Base-by-base conservation (phyloP, 176 grass and related monocot genomes). In the Pharus latifolius region DNA sequence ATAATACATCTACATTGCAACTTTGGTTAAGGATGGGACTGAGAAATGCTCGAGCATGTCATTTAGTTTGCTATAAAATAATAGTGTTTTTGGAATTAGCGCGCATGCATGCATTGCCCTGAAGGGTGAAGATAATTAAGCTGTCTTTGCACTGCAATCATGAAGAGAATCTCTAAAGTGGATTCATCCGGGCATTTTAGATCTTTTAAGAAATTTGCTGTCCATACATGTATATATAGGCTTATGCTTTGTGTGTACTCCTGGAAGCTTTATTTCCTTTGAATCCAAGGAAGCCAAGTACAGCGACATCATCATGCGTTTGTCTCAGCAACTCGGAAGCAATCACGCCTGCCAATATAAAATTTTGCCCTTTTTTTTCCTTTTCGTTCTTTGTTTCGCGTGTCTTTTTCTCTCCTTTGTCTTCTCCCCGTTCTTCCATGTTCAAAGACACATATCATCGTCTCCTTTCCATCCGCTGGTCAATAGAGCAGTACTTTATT, bases 251-350 rank as follows among this genome's bases (percentile, higher is more conserved):
- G n/a, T n/a, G n/a, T n/a, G n/a, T n/a, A n/a, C n/a, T n/a, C n/a
- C 69, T 35, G 69, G 34, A 27, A 53, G 12, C 68, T 4, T 12
- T 35, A 18, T 34, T 1, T 14, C n/a, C 54, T 75, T 80, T 57
- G 77, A 74, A 74, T n/a, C 54, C 16, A 16, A 22, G 7, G 20
- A 3, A 1, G 51, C 59, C 37, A 45, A 85, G 83, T 85, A 85
- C 83, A 70, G 83, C 70, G 76, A 80, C 77, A 85, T 85, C 70
- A 85, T 85, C 71, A n/a, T 72, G 58, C 60, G 10, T n/a, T 46
- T 45, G 70, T 56, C 70, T 30, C 47, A 59, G 55, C 68, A n/a
- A 52, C 81, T 52, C 70, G n/a, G n/a, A 78, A 72, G 72, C 81
- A 64, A 83, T 83, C 79, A 49, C 73, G 57, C 80, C 46, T 15